Percentiles rank a stretch among this genome's conserved stretches.
Evolutionary conservation across 495 filamentous ascomycete genomes (phyloP).

Genomic region (Hyaloscypha variabilis): DNA sequence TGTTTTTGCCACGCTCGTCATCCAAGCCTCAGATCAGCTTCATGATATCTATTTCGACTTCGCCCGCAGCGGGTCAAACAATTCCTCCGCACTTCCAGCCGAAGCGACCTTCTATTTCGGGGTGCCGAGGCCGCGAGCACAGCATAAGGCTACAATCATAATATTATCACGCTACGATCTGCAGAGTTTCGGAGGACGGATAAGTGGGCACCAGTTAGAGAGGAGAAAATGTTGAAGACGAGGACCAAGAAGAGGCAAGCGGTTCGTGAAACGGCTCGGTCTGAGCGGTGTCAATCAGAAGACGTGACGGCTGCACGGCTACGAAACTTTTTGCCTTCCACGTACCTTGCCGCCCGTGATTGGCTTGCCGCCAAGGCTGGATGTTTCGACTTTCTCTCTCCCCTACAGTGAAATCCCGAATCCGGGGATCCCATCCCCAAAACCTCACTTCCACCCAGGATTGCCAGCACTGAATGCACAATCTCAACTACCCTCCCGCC

Average conservation of each 20-base stretch:
- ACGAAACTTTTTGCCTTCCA: neutral
- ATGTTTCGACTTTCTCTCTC: neutral
- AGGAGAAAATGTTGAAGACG: neutral
- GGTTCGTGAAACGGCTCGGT: constrained; percentile 22
- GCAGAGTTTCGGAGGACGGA: neutral
- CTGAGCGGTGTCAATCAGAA: constrained; percentile 10
- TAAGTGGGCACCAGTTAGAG: constrained; percentile 7
- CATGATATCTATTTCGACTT: neutral
- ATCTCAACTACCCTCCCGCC: neutral
- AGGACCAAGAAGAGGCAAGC: constrained; percentile 10
- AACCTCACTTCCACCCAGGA: neutral
- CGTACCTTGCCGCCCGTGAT: neutral
- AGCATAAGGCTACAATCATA: constrained; percentile 13
- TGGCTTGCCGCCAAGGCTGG: neutral
- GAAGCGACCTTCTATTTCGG: neutral
- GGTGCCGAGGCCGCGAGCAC: neutral
- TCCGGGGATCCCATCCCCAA: neutral
- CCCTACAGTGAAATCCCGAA: neutral
- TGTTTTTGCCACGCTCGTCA: constrained; percentile 7
- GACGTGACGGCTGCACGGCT: constrained; percentile 7
- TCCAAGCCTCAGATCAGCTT: neutral
- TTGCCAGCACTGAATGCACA: neutral
- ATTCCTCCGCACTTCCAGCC: neutral
- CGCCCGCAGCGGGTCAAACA: neutral
- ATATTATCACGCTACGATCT: constrained; percentile 2